Base-by-base conservation (phyloP, 2,329 filamentous ascomycete genomes). In the Diaporthe citrichinensis region DNA sequence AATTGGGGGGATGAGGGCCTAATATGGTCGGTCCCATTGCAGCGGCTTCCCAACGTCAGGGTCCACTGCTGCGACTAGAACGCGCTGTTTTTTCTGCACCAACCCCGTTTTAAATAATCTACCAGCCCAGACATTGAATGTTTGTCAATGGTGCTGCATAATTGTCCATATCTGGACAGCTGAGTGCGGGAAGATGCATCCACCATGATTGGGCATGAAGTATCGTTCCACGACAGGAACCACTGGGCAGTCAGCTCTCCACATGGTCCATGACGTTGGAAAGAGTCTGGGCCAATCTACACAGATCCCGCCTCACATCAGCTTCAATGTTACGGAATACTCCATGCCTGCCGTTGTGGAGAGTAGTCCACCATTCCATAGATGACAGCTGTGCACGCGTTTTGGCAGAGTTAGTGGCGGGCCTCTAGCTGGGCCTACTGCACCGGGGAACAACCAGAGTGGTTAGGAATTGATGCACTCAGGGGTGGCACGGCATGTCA, bases 401-500 rank as follows among this genome's bases (percentile, higher is more conserved):
- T n/a, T 14, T 68, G 14, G 20, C 46, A 25, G 12, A 15, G 12
- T 23, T 51, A 12, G 25, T 68, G 44, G 46, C 36, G 23, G 14
- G 46, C 6, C 28, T n/a, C 9, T 39, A 36, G 2, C 31, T 51
- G 7, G 15, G 9, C n/a, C 34, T 36, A 69, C 65, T 69, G 49
- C 34, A 10, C 23, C 65, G 65, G n/a, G 49, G 34, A 23, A 41
- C 34, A 12, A 69, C 7, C 31, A 36, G 65, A 69, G 49, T 55
- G 65, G 65, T 55, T 9, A 12, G 41, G n/a, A 36, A 31, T 7
- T 0, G 12, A 23, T 23, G 34, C 15, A 12, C 4, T 12, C 31
- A 28, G 28, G 44, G 23, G 65, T 36, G 9, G 9, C 65, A 28
- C 46, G 53, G 65, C 65, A 68, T 53, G 65, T 68, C 14, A 68